Conservation (phyloP, 1,284 basidiomycete genomes). For the Ganoderma resinaceum region DNA sequence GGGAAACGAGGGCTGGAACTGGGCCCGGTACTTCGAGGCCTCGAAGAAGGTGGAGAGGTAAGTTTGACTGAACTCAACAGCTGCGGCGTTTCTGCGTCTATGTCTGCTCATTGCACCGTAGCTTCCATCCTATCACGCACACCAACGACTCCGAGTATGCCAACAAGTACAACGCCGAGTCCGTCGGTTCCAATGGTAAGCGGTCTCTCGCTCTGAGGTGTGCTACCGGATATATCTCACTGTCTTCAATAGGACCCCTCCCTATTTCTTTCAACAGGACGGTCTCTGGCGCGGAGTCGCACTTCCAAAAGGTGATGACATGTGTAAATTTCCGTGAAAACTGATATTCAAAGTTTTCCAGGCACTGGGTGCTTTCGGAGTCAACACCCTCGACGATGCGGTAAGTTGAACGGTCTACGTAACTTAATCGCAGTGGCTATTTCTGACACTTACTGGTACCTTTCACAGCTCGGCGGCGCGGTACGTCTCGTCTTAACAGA, state of each 20-base stretch:
- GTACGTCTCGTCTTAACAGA: constrained; percentile 17
- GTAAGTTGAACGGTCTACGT: constrained; percentile 23
- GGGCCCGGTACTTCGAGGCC: constrained; percentile 33
- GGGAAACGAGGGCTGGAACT: constrained; percentile 41
- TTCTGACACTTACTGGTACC: neutral
- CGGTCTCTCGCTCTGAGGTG: neutral
- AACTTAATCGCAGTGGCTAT: neutral
- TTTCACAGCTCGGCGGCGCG: constrained; percentile 29
- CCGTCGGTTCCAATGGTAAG: constrained; percentile 20
- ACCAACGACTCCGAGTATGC: constrained; percentile 1
- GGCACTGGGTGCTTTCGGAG: constrained; percentile 24
- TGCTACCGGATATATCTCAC: neutral
- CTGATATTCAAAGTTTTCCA: neutral
- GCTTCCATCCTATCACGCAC: neutral
- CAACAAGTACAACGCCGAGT: neutral
- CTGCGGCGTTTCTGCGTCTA: neutral
- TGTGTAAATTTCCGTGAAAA: neutral
- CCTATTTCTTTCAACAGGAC: constrained; percentile 19
- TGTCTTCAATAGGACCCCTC: constrained; percentile 17
- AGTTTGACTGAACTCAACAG: neutral
- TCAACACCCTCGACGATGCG: constrained; percentile 25
- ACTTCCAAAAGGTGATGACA: constrained; percentile 22
- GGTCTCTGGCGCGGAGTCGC: constrained; percentile 16
- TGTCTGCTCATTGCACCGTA: neutral
- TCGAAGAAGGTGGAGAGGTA: constrained; percentile 32